Evolutionary conservation across 1,284 basidiomycete species (phyloP), one percentile per base, ranked within the genome.

Genomic region (Quambalaria eucalypti): DNA sequence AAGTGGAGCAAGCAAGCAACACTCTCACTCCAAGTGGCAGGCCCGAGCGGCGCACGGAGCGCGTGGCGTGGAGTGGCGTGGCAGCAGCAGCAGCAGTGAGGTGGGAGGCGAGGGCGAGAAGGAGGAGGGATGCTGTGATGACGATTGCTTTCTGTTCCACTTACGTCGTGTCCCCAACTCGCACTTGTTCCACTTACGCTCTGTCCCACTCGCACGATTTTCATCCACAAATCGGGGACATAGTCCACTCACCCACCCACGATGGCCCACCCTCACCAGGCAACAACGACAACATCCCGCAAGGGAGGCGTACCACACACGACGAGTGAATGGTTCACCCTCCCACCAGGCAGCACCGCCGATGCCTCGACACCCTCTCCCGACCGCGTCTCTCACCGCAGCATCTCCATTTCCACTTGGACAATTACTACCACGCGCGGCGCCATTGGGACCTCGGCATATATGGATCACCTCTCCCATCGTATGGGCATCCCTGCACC

Each of bases 401-500:
- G 69, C 10, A 71, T 75, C 50, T 55, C 57, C 7, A 60, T 73
- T 1, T 61, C 59, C 23, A 61, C 62, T 10, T 75, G 71, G 71
- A 63, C 54, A n/a, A 61, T 75, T 31, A 59, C 57, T 9, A 63
- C 65, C 2, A 59, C 61, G 14, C 51, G 54, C 25, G 71, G 73
- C 2, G 65, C 68, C 31, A 75, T 75, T 28, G 73, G 66, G 14
- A 68, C 65, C 19, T 65, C 68, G 7, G 60, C 59, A 28, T 78
- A 81, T 63, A 78, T 81, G 44, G 81, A 82, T 50, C 70, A 74
- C 70, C 78, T 88, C 1, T 77, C 81, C 31, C 84, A 87, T 61
- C 81, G 82, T 50, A 84, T 95, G 66, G 81, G 81, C 2, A 82
- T 98, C 28, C 88, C 92, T 0, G 77, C 93, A 0, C 95, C 95